Percentiles rank a stretch among this genome's conserved stretches.
These are phyloP conservation scores for Starmerella floris DNA, from an alignment of 805 yeast genomes.

Conservation along the genomic window DNA sequence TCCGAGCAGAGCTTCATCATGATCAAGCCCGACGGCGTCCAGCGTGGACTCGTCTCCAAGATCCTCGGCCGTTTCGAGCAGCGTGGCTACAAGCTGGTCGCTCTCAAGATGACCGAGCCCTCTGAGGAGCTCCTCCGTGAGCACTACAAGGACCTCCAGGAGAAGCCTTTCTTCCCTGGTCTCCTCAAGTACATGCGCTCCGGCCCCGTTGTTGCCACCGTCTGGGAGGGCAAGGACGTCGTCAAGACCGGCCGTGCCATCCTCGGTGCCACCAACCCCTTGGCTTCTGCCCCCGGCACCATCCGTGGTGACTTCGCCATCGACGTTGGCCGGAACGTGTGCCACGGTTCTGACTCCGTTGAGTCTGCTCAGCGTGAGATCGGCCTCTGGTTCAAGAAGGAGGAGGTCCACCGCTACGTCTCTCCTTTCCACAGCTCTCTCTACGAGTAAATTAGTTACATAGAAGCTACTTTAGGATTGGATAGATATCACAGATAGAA, in stretches of 20 bases:
- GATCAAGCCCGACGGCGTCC: conserved; percentile 93
- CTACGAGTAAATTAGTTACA: conserved; percentile 57
- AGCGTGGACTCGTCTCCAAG: conserved; percentile 87
- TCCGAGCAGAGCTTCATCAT: conserved; percentile 25
- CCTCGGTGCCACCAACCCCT: conserved; percentile 98
- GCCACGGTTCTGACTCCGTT: conserved; percentile 99
- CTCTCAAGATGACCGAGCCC: conserved; percentile 81
- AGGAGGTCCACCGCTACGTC: conserved; percentile 87
- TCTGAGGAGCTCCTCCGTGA: conserved; percentile 74
- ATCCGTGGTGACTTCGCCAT: conserved; percentile 98
- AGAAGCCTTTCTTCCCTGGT: conserved; percentile 97
- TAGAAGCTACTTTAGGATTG: not conserved
- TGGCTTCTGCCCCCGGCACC: conserved; percentile 96
- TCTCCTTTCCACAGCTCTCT: conserved; percentile 77
- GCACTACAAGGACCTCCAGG: conserved; percentile 90
- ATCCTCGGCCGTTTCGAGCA: conserved; percentile 88
- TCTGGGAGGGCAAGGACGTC: conserved; percentile 99
- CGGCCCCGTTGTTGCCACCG: conserved; percentile 98
- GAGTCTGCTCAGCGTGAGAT: conserved; percentile 96
- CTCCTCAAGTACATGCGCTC: conserved; percentile 91
- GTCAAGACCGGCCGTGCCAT: conserved; percentile 97
- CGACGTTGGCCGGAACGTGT: conserved; percentile 98
- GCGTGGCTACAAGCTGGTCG: conserved; percentile 97
- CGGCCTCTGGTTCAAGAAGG: conserved; percentile 92
- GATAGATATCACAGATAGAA: not conserved